These are phyloP conservation scores for Turnera subulata DNA, from an alignment of 345 rosid species.

Conservation along the genomic window DNA sequence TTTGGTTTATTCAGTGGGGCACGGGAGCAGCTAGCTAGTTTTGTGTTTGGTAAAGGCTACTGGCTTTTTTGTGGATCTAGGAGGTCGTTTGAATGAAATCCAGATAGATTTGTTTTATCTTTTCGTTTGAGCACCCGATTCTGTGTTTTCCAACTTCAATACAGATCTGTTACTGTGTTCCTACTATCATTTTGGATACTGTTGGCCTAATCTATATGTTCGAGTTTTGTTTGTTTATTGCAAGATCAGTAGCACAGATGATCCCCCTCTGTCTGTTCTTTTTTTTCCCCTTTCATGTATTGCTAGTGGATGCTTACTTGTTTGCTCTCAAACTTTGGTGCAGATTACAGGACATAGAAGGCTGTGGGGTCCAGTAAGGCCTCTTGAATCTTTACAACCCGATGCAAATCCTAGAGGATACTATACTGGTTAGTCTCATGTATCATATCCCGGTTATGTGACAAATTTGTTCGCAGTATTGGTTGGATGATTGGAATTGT, in stretches of 20 bases:
- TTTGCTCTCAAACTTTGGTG: slow-evolving; percentile 18
- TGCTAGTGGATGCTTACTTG: slow-evolving; percentile 8
- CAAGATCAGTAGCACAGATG: neutral
- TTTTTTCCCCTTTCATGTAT: neutral
- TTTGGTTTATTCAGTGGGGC: neutral
- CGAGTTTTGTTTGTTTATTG: neutral
- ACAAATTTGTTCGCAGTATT: too few species aligned
- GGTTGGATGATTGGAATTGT: too few species aligned
- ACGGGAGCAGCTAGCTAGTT: slow-evolving; percentile 2
- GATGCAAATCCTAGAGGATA: slow-evolving; percentile 79
- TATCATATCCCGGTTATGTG: too few species aligned
- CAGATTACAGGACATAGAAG: slow-evolving; percentile 75
- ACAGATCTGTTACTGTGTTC: slow-evolving; percentile 17
- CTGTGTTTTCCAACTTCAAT: slow-evolving; percentile 5
- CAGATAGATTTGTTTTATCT: neutral
- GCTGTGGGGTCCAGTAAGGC: slow-evolving; percentile 82
- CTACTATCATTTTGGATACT: slow-evolving; percentile 6
- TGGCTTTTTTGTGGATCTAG: slow-evolving; percentile 22
- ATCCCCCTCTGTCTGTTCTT: neutral
- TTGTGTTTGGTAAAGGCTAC: neutral
- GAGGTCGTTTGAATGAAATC: slow-evolving; percentile 1
- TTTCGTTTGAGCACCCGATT: slow-evolving; percentile 2
- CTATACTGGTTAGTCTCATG: slow-evolving; percentile 51
- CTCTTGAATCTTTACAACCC: slow-evolving; percentile 68
- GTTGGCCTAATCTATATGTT: neutral